Conservation (phyloP, 148 eudicot species). For the Heliosperma pusillum region DNA sequence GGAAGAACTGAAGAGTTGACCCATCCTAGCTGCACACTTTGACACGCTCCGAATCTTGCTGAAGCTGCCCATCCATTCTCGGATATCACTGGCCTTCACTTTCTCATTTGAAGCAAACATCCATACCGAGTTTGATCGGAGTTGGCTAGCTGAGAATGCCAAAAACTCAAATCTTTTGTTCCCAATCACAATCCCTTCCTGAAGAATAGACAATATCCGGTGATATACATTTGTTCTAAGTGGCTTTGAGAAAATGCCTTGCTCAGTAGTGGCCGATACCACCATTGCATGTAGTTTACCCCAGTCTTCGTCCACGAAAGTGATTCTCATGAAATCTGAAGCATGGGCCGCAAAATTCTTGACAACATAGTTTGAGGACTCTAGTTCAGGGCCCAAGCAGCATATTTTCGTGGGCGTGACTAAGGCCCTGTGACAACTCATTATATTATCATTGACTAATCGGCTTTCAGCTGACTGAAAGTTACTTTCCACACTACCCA, state of each 20-base stretch:
- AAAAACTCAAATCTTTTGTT: constrained; percentile 72
- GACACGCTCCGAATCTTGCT: constrained; percentile 85
- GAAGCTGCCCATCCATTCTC: constrained; percentile 98
- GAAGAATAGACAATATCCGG: constrained; percentile 67
- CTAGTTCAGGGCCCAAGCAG: constrained; percentile 89
- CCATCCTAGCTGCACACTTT: constrained; percentile 99
- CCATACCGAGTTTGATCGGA: constrained; percentile 92
- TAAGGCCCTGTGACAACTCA: constrained; percentile 84
- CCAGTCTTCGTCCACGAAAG: constrained; percentile 99
- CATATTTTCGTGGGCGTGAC: constrained; percentile 84
- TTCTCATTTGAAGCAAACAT: constrained; percentile 96
- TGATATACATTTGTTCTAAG: constrained; percentile 60
- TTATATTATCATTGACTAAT: constrained; percentile 48
- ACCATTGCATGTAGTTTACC: constrained; percentile 56
- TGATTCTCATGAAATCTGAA: constrained; percentile 80
- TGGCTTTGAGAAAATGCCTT: constrained; percentile 74
- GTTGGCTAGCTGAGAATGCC: constrained; percentile 96
- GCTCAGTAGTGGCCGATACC: constrained; percentile 51
- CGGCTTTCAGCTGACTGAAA: constrained; percentile 41
- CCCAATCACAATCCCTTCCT: constrained; percentile 78
- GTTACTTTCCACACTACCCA: constrained; percentile 33
- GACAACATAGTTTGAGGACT: constrained; percentile 81
- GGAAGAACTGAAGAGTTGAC: constrained; percentile 87
- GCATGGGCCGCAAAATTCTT: constrained; percentile 75
- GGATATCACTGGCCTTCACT: constrained; percentile 68